Evolutionary conservation across 2,329 filamentous ascomycete genomes (phyloP).

Genomic region (Alternaria postmessia): DNA sequence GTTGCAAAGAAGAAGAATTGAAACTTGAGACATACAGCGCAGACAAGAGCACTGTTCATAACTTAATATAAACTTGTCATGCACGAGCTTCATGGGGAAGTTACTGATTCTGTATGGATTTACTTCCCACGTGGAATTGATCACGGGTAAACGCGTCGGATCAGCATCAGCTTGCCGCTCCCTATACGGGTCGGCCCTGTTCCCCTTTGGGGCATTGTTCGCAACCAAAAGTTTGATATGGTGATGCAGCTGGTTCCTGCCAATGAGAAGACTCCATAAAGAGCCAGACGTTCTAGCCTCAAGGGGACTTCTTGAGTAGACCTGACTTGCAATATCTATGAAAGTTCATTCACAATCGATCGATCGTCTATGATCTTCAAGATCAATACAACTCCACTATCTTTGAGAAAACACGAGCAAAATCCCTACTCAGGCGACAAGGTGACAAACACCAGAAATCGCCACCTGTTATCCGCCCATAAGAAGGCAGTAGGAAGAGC

Average conservation of each 20-base stretch:
- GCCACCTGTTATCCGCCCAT: constrained; percentile 13
- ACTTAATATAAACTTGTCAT: constrained; percentile 21
- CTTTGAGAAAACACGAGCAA: background rate
- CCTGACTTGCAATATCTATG: background rate
- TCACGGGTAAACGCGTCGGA: constrained; percentile 27
- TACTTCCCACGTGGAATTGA: constrained; percentile 41
- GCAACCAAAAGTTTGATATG: no score
- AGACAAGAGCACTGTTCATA: constrained; percentile 3
- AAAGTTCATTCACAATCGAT: background rate
- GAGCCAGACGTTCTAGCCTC: background rate
- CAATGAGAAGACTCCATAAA: background rate
- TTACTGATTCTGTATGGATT: constrained; percentile 22
- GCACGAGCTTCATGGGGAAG: constrained; percentile 25
- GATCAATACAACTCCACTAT: background rate
- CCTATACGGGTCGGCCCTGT: background rate
- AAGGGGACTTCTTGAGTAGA: no score
- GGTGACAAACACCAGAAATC: constrained; percentile 16
- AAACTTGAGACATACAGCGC: background rate
- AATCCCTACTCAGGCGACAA: background rate
- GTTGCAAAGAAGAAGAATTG: background rate
- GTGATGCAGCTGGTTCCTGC: background rate
- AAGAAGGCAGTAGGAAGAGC: constrained; percentile 10
- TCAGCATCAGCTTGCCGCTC: constrained; percentile 24
- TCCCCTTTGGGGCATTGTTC: background rate
- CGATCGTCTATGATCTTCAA: background rate